Base-by-base conservation (phyloP, 2,329 filamentous ascomycete species). In the Fusarium fujikuroi region DNA sequence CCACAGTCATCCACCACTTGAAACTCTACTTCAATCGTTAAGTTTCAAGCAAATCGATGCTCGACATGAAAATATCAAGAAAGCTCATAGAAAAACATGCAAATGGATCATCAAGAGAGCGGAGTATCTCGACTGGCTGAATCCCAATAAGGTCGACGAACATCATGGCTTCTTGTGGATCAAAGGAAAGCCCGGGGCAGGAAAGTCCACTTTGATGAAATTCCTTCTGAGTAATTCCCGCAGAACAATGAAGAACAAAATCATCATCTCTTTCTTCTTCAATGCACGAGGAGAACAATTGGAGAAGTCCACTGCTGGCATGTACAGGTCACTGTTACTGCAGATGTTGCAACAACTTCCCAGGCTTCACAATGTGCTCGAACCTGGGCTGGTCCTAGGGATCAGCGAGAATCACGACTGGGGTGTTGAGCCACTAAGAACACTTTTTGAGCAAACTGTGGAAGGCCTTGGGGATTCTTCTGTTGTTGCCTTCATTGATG, bases 151-250 rank as follows among this genome's bases (percentile, higher is more conserved):
- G 5, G 15, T 58, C 7, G 2, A 16, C 1, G 16, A 69, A 9
- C 73, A 75, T 28, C 52, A 62, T 7, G 84, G 84, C 6, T 81
- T 87, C 39, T 63, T 87, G 2, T 87, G 85, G 85, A 84, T 87
- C 37, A 82, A 82, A 52, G 85, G 85, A 8, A 85, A 86, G 25
- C 81, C 84, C 0, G 84, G 84, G 0, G 77, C 81, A 2, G 84
- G 84, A 0, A 88, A 87, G 54, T 87, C 83, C 0, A 86, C 83
- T 0, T 36, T 86, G 4, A 85, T 86, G 83, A 86, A 85, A 49
- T 84, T 81, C 42, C 69, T 75, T 5, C 63, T 75, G 1, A 57
- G 8, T 7, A 37, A 49, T 28, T 23, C 47, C 2, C 53, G 70
- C 21, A 57, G 63, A 34, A 62, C 0, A 10, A 67, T 63, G 39